Evolutionary conservation across 768 basidiomycete genomes (phyloP).

Genomic region (Trametes elegans): DNA sequence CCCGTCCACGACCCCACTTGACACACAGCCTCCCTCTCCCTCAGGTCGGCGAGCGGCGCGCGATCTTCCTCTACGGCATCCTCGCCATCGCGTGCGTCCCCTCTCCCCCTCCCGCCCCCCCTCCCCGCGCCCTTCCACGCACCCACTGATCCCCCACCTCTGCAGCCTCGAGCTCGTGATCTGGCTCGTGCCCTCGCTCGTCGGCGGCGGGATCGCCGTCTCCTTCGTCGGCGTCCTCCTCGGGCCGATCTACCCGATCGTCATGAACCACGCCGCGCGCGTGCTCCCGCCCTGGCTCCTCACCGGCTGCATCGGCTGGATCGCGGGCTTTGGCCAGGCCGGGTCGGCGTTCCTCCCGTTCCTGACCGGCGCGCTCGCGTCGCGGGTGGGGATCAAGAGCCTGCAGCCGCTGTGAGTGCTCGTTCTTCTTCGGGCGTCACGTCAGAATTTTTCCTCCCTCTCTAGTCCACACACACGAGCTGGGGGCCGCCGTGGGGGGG

Average conservation of each 20-base stretch:
- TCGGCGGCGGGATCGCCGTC: constrained; percentile 52
- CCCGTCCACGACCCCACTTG: not conserved
- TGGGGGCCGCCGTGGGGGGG: too few relatives aligned
- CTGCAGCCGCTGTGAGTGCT: constrained; percentile 48
- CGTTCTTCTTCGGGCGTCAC: too few relatives aligned
- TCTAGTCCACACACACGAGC: too few relatives aligned
- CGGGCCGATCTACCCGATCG: constrained; percentile 46
- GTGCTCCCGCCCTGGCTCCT: constrained; percentile 46
- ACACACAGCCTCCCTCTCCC: not conserved
- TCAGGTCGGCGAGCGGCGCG: constrained; percentile 38
- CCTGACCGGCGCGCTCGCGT: constrained; percentile 45
- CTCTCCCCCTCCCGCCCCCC: not conserved
- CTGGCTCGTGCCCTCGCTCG: constrained; percentile 55
- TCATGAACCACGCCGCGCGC: constrained; percentile 40
- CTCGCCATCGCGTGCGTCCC: constrained; percentile 36
- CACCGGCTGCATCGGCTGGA: constrained; percentile 46
- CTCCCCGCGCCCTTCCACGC: not conserved
- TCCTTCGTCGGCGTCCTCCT: constrained; percentile 53
- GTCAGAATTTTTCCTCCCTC: too few relatives aligned
- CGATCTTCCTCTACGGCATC: constrained; percentile 36
- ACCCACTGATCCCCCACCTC: constrained; percentile 20
- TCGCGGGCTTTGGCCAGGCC: constrained; percentile 49
- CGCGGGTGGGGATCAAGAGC: constrained; percentile 40
- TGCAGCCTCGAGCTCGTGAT: constrained; percentile 52
- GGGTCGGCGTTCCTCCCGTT: constrained; percentile 54